These are phyloP conservation scores for Ophiostoma pallidulum DNA, from an alignment of 2,329 filamentous ascomycete genomes.

Conservation along the genomic window DNA sequence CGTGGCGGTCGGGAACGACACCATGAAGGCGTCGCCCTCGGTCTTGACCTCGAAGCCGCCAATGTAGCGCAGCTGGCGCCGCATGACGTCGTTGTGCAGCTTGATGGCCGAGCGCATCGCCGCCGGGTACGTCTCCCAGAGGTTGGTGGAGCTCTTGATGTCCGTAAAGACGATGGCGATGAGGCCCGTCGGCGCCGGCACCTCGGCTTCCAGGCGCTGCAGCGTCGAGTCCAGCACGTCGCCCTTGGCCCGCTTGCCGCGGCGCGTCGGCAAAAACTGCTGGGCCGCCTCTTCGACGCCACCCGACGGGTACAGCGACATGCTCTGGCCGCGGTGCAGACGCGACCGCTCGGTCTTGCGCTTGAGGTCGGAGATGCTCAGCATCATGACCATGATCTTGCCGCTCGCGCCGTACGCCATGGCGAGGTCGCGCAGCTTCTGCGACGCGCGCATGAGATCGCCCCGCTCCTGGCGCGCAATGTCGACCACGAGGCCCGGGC, in stretches of 20 bases:
- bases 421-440: slow-evolving; percentile 87
- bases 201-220: slow-evolving; percentile 77
- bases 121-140: slow-evolving; percentile 92
- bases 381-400: slow-evolving; percentile 99
- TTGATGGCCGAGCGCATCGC: slow-evolving; percentile 97
- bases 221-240: slow-evolving; percentile 77
- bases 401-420: slow-evolving; percentile 89
- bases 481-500: slow-evolving; percentile 83
- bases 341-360: slow-evolving; percentile 66
- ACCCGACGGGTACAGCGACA: slow-evolving; percentile 72
- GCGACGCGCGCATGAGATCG: slow-evolving; percentile 89
- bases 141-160: slow-evolving; percentile 93
- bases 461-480: slow-evolving; percentile 76
- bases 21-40: slow-evolving; percentile 99
- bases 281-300: slow-evolving; percentile 55
- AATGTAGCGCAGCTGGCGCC: slow-evolving; percentile 82
- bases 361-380: slow-evolving; percentile 85
- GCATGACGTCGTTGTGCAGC: slow-evolving; percentile 95
- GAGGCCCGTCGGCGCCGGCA: slow-evolving; percentile 82
- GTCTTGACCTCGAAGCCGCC: slow-evolving; percentile 99
- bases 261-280: slow-evolving; percentile 52
- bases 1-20: slow-evolving; percentile 92
- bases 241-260: slow-evolving; percentile 53
- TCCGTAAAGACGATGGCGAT: slow-evolving; percentile 95
- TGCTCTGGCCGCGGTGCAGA: slow-evolving; percentile 66